Evolutionary conservation across 2,329 filamentous ascomycete genomes (phyloP), one percentile per base, ranked within the genome.

Genomic region (Monilinia vaccinii-corymbosi): DNA sequence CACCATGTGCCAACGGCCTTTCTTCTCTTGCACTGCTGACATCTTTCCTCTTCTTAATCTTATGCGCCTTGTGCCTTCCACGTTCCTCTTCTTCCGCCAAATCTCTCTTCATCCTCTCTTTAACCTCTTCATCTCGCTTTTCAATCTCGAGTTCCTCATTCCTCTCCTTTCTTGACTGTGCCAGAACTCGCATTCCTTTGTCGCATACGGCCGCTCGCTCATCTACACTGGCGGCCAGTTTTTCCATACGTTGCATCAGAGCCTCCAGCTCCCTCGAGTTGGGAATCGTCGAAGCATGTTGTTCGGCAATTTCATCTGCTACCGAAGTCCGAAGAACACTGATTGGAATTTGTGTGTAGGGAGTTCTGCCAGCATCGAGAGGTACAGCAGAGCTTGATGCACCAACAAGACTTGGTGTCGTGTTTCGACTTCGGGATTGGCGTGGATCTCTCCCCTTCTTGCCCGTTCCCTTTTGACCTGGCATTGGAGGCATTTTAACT

Each of bases 11-110:
- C 56, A 81, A 75, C 28, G 82, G 82, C 47, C 82, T 75, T 58
- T 84, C 80, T 63, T 88, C 84, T 61, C 77, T 77, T 36, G 81
- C 82, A 58, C 73, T 78, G 61, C 86, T 84, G 9, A 82, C 77
- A 28, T 87, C 88, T 75, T 91, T 91, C 71, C 88, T 85, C 77
- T 89, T 91, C 79, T 89, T 91, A 65, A 87, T 80, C 72, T 92
- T 91, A 28, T 78, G 75, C 45, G 74, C 75, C 70, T 82, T 81
- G n/a, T 65, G 66, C 68, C 82, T 69, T 32, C 73, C 73, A 71
- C 71, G 77, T 67, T 78, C 78, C 61, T 75, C 74, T 60, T 76
- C 72, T 64, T 82, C 76, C 71, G 81, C 74, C 70, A 71, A 57
- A 75, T 76, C 69, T 79, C 78, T 65, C 59, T 67, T 70, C 47